A percentile compares a stretch with the other conserved stretches of the same genome.
phyloP scores from a whole-genome alignment of 306 rosid species.

The Rosa chinensis region DNA sequence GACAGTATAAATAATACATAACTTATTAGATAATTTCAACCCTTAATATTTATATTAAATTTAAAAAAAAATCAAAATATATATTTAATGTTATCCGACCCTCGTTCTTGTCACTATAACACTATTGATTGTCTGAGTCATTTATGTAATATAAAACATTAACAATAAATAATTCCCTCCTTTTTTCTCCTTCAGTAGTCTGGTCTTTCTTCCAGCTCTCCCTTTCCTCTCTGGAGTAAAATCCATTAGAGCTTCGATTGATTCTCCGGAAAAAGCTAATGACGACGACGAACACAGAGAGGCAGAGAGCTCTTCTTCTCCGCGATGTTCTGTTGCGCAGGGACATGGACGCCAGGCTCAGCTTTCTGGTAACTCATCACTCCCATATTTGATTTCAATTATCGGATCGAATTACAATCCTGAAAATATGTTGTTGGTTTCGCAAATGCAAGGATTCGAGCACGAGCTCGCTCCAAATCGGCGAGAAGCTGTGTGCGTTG shows the following conservation, averaged over 20 bases:
- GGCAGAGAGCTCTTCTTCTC: background rate
- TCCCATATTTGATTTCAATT: background rate
- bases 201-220: background rate
- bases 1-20: too few relatives aligned
- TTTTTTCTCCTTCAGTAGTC: background rate
- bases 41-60: too few relatives aligned
- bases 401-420: too few relatives aligned
- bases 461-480: constrained; percentile 40
- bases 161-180: background rate
- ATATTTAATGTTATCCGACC: too few relatives aligned
- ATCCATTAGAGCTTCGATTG: background rate
- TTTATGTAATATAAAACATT: too few relatives aligned
- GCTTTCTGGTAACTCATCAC: constrained; percentile 27
- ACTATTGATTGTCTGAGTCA: too few relatives aligned
- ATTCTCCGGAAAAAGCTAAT: background rate
- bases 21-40: too few relatives aligned
- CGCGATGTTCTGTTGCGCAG: background rate
- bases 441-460: constrained; percentile 13
- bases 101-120: too few relatives aligned
- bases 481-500: constrained; percentile 44
- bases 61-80: too few relatives aligned
- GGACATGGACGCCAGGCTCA: constrained; percentile 10
- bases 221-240: too few relatives aligned
- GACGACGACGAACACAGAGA: background rate
- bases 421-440: background rate